Conservation (phyloP, 2,329 filamentous ascomycete genomes). For the Pseudogymnoascus sp. region DNA sequence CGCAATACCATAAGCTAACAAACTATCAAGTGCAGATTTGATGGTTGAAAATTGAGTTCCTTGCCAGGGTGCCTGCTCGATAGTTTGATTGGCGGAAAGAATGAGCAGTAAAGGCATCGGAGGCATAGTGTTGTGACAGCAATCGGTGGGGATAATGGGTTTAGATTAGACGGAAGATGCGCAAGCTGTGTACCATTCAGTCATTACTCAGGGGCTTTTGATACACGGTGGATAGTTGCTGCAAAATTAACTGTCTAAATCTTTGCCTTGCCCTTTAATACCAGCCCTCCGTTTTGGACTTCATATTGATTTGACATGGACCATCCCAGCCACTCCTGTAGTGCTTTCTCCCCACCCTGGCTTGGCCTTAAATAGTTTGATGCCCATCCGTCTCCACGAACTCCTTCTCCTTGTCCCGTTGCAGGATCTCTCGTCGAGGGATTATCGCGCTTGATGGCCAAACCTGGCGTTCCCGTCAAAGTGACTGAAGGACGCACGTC, state of each 20-base stretch:
- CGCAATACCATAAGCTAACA: neutral
- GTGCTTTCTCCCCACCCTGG: conserved; percentile 59
- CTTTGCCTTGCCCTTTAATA: conserved; percentile 37
- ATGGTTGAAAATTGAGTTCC: neutral
- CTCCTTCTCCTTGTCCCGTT: conserved; percentile 52
- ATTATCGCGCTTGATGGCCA: conserved; percentile 46
- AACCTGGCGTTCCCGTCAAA: conserved; percentile 59
- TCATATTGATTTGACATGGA: conserved; percentile 60
- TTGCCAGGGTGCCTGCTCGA: neutral
- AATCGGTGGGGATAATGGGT: neutral
- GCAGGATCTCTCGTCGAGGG: conserved; percentile 28
- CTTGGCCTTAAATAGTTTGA: conserved; percentile 54
- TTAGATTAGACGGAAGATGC: neutral
- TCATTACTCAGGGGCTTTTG: neutral
- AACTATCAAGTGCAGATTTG: neutral
- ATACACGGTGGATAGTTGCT: neutral
- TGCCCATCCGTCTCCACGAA: conserved; percentile 59
- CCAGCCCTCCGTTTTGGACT: conserved; percentile 53
- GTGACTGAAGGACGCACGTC: conserved; percentile 65
- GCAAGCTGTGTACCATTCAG: neutral
- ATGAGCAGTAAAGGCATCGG: neutral
- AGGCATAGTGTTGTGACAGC: neutral
- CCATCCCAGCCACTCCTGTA: conserved; percentile 73
- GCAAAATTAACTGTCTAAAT: conserved; percentile 27
- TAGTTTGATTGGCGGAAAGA: neutral